These are phyloP conservation scores for Mycena rebaudengoi DNA, from an alignment of 768 basidiomycete genomes.

Conservation along the genomic window DNA sequence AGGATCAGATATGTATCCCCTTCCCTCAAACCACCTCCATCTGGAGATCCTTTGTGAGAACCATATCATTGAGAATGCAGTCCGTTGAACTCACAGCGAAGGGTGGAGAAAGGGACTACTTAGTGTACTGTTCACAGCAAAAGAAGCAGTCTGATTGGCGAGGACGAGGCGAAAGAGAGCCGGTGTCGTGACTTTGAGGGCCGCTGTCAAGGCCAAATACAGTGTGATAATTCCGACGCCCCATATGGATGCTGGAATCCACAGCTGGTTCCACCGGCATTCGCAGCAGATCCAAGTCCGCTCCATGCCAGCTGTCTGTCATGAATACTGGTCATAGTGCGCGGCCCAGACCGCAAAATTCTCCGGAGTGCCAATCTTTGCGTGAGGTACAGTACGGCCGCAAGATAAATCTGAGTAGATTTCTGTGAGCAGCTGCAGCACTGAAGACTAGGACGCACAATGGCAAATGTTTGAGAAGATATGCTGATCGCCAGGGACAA, in stretches of 20 bases:
- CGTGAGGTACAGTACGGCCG: not conserved
- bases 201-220: not conserved
- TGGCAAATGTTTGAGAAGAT: not conserved
- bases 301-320: not conserved
- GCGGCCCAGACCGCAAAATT: not conserved
- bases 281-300: not conserved
- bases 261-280: not conserved
- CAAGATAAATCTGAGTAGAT: not conserved
- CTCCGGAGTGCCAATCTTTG: not conserved
- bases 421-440: not conserved
- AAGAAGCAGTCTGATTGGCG: not conserved
- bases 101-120: not conserved
- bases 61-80: too few species aligned
- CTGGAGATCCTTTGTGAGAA: too few species aligned
- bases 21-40: too few species aligned
- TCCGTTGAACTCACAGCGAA: not conserved
- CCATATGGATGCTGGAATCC: not conserved
- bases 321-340: not conserved
- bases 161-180: not conserved
- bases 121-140: not conserved
- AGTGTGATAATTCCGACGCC: not conserved
- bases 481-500: not conserved
- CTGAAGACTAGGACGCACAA: not conserved
- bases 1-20: too few species aligned
- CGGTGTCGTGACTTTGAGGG: not conserved